Evolutionary conservation across 768 basidiomycete species (phyloP), one percentile per base, ranked within the genome.

Genomic region (Grammothele lineata): DNA sequence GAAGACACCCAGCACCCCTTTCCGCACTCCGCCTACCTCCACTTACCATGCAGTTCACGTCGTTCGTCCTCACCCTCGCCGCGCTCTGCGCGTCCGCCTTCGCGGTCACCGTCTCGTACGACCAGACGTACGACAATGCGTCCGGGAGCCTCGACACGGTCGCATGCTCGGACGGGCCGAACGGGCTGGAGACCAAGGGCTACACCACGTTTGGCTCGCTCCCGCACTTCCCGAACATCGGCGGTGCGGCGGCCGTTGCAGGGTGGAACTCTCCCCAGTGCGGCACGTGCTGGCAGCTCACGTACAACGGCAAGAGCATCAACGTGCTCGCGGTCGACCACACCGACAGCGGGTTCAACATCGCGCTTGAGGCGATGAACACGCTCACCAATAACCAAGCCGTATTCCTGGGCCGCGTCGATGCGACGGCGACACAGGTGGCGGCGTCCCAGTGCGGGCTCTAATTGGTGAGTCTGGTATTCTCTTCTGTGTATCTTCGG

Each of bases 361-460:
- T 70, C 36, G 59, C 68, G 25, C 48, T 59, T 27, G 59, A 53
- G 55, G 66, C 67, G 43, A 62, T 70, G 67, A 58, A 70, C 44
- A 42, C 27, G 12, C 57, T 70, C 47, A 69, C 68, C 43, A 63
- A 66, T 39, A 69, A 66, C 27, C 63, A 75, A 54, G 81, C 73
- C 0, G 66, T 60, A 34, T 57, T 69, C 27, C 57, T 77, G 21
- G 83, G 83, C 8, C 63, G 73, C 21, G 68, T 83, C 18, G 37
- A 66, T 12, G 77, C 77, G 11, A 66, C 60, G 8, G 64, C 75
- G 5, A 62, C 48, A 3, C 62, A 76, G 49, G 75, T 83, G 9
- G 63, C 53, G 32, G 46, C 70, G 6, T 74, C 79, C 0, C 51
- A 59, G 40, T 85, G 84, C 56, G 80, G 80, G 18, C 61, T 81